Evolutionary conservation across 768 basidiomycete species (phyloP), one percentile per base, ranked within the genome.

Genomic region (Mrakia frigida): DNA sequence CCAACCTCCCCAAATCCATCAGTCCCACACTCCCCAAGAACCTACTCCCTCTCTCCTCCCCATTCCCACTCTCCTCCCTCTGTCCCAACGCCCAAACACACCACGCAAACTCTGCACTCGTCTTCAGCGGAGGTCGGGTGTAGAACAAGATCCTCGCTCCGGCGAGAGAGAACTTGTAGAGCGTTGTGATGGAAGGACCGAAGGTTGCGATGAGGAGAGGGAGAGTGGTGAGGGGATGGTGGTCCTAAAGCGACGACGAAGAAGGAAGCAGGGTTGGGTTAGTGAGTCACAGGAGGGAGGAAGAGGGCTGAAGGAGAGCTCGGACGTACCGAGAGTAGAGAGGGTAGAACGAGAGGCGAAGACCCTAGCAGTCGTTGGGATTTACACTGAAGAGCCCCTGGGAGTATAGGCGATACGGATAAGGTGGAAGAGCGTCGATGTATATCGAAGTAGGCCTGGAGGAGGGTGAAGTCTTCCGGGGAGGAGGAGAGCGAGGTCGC

Each of bases 1-100:
- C 65, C 35, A 68, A 39, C 37, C 37, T 10, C 6, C 39, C 37
- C 39, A 68, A 10, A 39, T 68, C 65, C 65, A 43, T 68, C 65
- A 68, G 10, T 13, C 65, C 65, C 37, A 68, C 37, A n/a, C 65
- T 68, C 25, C 65, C 65, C 37, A 68, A n/a, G 65, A 68, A 68
- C 35, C 39, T 35, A 25, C 65, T 68, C 56, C 28, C 56, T 9
- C 13, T 23, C 21, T 53, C 11, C 23, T 56, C 56, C 10, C n/a
- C 10, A 1, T 56, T 28, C n/a, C 56, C 56, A 37, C 33, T 39
- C 18, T 21, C 9, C 65, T 68, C 65, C 39, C 65, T 37, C 37
- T 41, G 35, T 1, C 65, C 65, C 11, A 68, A 1, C 39, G 65
- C 65, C 65, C 65, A 68, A 18, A 68, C 65, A 39, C 65, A 68